Evolutionary conservation across 1,139 yeast species (phyloP).

Genomic region (Meyerozyma elateridarum): DNA sequence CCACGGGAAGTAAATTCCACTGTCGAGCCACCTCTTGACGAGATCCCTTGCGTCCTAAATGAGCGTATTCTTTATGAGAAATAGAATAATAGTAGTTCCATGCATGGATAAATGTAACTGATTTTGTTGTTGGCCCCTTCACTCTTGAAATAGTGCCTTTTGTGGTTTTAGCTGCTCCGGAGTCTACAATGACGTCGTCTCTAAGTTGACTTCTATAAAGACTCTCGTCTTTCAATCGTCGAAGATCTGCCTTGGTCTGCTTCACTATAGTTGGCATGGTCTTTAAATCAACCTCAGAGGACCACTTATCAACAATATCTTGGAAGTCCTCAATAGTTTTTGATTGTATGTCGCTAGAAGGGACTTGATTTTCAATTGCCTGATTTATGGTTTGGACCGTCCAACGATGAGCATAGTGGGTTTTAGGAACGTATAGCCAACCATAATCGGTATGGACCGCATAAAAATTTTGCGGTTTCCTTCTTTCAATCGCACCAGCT

Average conservation of each 20-base stretch:
- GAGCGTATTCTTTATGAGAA: conserved; percentile 13
- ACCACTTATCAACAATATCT: conserved; percentile 24
- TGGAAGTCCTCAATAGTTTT: conserved; percentile 14
- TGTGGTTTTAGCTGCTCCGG: conserved; percentile 4
- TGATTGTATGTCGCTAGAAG: conserved; percentile 9
- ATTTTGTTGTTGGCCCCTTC: conserved; percentile 7
- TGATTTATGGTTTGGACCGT: conserved; percentile 16
- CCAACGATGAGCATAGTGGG: conserved; percentile 27
- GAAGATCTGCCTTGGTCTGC: conserved; percentile 15
- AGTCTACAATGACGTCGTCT: conserved; percentile 11
- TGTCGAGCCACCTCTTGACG: conserved; percentile 15
- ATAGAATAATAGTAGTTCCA: conserved; percentile 30
- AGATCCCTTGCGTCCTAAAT: conserved; percentile 13
- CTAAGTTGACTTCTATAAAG: conserved; percentile 23
- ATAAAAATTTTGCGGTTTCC: not conserved
- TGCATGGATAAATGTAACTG: conserved; percentile 27
- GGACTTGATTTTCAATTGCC: conserved; percentile 7
- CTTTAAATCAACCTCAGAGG: conserved; percentile 10
- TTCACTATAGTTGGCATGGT: conserved; percentile 20
- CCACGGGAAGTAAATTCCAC: conserved; percentile 26
- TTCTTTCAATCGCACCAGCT: not conserved
- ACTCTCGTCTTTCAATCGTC: conserved; percentile 16
- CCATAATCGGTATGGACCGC: conserved; percentile 26
- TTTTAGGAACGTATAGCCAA: conserved; percentile 30
- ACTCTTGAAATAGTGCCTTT: conserved; percentile 1